phyloP scores from a whole-genome alignment of 2,329 filamentous ascomycete species.

The Cladophialophora exuberans region DNA sequence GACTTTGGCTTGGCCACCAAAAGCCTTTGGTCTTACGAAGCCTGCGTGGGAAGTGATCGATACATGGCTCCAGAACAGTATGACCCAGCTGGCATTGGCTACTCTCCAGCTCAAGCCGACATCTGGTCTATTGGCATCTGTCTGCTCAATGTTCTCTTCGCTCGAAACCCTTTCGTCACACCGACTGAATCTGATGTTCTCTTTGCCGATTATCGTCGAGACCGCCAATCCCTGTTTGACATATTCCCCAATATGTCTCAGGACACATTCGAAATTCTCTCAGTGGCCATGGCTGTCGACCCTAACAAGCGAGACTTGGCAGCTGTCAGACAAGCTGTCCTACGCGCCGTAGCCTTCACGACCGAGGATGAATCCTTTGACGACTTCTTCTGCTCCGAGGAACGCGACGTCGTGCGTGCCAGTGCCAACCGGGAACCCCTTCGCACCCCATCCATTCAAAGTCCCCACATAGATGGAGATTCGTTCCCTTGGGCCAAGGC shows the following conservation, averaged over 20 bases:
- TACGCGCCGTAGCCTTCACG: constrained; percentile 85
- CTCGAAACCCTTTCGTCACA: constrained; percentile 91
- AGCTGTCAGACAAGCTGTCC: constrained; percentile 75
- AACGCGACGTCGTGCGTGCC: constrained; percentile 75
- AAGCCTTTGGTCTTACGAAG: constrained; percentile 87
- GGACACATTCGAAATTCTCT: constrained; percentile 93
- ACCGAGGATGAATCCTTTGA: constrained; percentile 80
- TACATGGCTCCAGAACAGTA: constrained; percentile 99
- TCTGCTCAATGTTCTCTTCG: constrained; percentile 93
- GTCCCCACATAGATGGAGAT: constrained; percentile 74
- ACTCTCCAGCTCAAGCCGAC: constrained; percentile 90
- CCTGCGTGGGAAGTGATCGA: constrained; percentile 92
- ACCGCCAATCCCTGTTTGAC: constrained; percentile 95
- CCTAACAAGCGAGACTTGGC: constrained; percentile 83
- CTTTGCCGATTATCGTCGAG: constrained; percentile 88
- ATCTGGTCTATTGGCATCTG: constrained; percentile 98
- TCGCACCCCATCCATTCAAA: constrained; percentile 92
- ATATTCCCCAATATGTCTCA: constrained; percentile 98
- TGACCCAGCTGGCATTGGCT: constrained; percentile 82
- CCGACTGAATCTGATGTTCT: constrained; percentile 89
- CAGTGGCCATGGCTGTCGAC: constrained; percentile 87
- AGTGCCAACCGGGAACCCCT: constrained; percentile 90
- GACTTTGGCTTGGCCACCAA: constrained; percentile 93
- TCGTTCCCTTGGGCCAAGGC: constrained; percentile 96
- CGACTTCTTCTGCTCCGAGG: constrained; percentile 91